phyloP scores from a whole-genome alignment of 345 rosid genomes.

The Pistacia integerrima region DNA sequence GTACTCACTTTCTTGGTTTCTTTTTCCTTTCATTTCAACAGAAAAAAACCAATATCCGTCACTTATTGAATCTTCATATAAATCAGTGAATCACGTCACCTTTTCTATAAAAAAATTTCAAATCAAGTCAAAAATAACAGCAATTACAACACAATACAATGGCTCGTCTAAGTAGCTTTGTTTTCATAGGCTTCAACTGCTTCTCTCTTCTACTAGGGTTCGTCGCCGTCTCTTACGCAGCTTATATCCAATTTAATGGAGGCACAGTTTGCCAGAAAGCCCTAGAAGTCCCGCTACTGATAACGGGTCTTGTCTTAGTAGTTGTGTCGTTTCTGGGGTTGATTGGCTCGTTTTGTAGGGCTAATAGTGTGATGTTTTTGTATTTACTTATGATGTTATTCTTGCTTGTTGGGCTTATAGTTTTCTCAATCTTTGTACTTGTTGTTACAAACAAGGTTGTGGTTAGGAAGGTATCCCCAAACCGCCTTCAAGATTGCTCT shows the following conservation, averaged over 20 bases:
- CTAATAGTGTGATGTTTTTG: conserved; percentile 18
- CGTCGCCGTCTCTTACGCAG: conserved; percentile 12
- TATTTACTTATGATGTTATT: conserved; percentile 27
- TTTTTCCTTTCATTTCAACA: background rate
- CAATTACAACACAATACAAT: background rate
- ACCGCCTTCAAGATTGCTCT: conserved; percentile 32
- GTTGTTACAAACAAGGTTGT: conserved; percentile 30
- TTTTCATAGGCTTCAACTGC: conserved; percentile 16
- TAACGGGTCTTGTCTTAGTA: conserved; percentile 22
- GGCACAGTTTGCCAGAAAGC: conserved; percentile 30
- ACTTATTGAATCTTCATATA: background rate
- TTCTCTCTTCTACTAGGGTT: conserved; percentile 21
- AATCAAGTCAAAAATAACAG: background rate
- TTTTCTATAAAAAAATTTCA: too few species aligned
- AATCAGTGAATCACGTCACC: background rate
- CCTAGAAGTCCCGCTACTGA: conserved; percentile 30
- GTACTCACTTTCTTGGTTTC: background rate
- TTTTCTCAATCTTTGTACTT: conserved; percentile 21
- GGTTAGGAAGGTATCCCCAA: conserved; percentile 20
- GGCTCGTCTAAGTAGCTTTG: background rate
- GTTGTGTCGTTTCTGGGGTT: conserved; percentile 32
- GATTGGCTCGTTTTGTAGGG: conserved; percentile 26
- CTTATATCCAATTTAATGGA: conserved; percentile 13
- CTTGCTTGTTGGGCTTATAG: conserved; percentile 20
- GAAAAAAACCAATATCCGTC: background rate